Evolutionary conservation across 768 basidiomycete species (phyloP).

Genomic region (Hydnum rufescens): DNA sequence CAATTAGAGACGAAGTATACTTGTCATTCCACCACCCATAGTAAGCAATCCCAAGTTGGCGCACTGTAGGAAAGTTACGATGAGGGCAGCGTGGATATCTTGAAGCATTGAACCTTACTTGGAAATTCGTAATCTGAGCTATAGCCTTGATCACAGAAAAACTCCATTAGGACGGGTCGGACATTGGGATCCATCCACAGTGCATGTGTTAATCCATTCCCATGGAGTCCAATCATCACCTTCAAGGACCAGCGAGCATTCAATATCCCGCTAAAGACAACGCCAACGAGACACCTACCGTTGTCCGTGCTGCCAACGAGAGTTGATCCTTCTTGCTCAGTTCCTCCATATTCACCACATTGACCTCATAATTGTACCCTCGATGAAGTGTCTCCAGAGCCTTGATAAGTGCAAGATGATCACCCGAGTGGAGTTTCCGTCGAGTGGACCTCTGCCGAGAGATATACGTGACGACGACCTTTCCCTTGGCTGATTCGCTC

Average conservation of each 20-base stretch:
- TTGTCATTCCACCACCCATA: conserved; percentile 9
- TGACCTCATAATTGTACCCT: conserved; percentile 64
- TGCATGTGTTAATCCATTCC: conserved; percentile 64
- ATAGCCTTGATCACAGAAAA: conserved; percentile 61
- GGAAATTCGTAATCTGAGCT: conserved; percentile 83
- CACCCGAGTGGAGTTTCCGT: conserved; percentile 51
- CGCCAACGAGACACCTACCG: conserved; percentile 28
- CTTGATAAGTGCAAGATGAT: conserved; percentile 61
- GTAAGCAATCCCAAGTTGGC: neutral
- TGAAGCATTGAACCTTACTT: conserved; percentile 13
- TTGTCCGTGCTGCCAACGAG: conserved; percentile 59
- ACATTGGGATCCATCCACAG: conserved; percentile 63
- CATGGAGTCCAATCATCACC: conserved; percentile 92
- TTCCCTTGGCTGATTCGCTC: conserved; percentile 14
- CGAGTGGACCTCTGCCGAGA: conserved; percentile 78
- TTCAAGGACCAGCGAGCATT: conserved; percentile 16
- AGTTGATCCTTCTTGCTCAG: conserved; percentile 67
- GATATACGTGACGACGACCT: conserved; percentile 80
- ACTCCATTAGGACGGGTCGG: conserved; percentile 64
- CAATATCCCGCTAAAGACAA: neutral
- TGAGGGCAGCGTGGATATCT: neutral
- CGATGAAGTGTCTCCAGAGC: conserved; percentile 53
- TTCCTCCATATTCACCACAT: conserved; percentile 70
- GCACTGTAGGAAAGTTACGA: neutral
- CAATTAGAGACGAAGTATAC: conserved; percentile 4